Evolutionary conservation across 257 asterid genomes (phyloP).

Genomic region (Solanum sitiens): DNA sequence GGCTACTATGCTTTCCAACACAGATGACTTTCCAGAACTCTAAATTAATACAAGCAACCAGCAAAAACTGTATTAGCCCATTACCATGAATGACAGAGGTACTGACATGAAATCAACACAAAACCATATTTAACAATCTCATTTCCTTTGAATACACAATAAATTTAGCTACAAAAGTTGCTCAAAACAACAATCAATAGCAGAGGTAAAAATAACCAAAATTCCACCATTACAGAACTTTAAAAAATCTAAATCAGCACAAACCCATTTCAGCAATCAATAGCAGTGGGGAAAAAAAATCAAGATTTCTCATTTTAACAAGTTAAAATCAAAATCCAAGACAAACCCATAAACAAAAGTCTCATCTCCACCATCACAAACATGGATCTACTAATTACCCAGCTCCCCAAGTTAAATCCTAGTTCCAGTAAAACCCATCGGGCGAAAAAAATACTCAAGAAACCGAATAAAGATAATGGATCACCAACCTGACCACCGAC

Average conservation of each 20-base stretch:
- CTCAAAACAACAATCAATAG: neutral
- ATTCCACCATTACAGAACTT: neutral
- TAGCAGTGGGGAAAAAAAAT: neutral
- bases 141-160: neutral
- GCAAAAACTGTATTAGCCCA: neutral
- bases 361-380: neutral
- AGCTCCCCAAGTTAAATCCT: neutral
- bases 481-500: slow-evolving; percentile 81
- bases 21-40: slow-evolving; percentile 98
- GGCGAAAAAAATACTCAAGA: neutral
- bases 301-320: neutral
- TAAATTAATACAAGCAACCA: slow-evolving; percentile 11
- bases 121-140: neutral
- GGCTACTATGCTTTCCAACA: slow-evolving; percentile 86
- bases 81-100: neutral
- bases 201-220: neutral
- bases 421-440: neutral
- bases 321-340: neutral
- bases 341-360: neutral
- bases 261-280: neutral
- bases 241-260: neutral
- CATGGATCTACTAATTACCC: neutral
- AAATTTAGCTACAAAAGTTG: neutral
- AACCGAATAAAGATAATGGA: neutral
- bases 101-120: neutral